Percentiles rank a stretch among this genome's conserved stretches.
These are phyloP conservation scores for Astrephomene gubernaculifera DNA, from an alignment of 139 green algal genomes.

Conservation along the genomic window DNA sequence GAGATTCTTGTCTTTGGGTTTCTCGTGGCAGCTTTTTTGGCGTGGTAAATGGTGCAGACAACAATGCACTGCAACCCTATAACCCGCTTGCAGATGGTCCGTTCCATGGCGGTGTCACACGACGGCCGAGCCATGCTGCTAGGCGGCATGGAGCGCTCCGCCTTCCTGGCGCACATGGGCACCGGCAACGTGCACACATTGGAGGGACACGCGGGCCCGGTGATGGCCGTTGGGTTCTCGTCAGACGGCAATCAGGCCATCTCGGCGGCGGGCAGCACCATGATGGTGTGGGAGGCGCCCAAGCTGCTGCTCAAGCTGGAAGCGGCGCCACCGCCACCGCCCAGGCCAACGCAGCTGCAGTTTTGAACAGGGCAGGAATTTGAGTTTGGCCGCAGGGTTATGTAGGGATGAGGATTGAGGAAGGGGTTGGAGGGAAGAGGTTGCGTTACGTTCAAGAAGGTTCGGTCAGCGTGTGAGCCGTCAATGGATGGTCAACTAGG, in stretches of 20 bases:
- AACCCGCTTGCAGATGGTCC: slow-evolving; percentile 57
- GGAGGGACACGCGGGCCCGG: neutral
- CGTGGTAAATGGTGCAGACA: neutral
- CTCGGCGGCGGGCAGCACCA: slow-evolving; percentile 9
- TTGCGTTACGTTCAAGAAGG: no score
- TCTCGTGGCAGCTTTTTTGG: no score
- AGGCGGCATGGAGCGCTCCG: slow-evolving; percentile 40
- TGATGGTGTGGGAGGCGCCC: slow-evolving; percentile 34
- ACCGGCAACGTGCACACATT: neutral
- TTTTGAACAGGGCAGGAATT: no score
- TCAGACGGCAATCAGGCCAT: slow-evolving; percentile 11
- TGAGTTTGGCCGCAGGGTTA: no score
- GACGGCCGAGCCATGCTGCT: slow-evolving; percentile 40
- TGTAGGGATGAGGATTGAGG: no score
- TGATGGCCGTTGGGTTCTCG: slow-evolving; percentile 11
- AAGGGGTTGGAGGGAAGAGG: no score
- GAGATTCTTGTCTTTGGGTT: no score
- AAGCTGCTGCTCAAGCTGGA: neutral
- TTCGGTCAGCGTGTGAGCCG: no score
- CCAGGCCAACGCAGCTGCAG: neutral
- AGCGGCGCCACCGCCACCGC: neutral
- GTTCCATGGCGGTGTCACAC: slow-evolving; percentile 20
- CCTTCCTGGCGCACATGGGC: slow-evolving; percentile 12
- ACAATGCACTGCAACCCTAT: no score
- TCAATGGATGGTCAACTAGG: neutral